Conservation (phyloP, 176 grass and related monocot species). For the Metroxylon sagu region DNA sequence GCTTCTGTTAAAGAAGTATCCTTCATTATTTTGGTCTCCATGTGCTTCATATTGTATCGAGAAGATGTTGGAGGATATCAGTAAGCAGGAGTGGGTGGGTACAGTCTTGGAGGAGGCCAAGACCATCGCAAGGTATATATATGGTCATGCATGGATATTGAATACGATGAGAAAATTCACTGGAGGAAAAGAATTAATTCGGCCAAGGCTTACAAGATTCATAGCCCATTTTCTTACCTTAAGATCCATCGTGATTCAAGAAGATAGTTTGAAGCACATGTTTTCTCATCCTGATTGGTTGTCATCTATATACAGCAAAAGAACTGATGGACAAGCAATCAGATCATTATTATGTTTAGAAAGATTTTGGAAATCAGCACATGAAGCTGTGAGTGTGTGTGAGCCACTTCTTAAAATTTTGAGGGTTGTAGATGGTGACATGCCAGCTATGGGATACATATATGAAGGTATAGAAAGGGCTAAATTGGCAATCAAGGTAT, state of each 20-base stretch:
- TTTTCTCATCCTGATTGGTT: constrained; percentile 20
- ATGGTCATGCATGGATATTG: constrained; percentile 11
- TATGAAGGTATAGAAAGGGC: constrained; percentile 19
- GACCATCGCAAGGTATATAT: constrained; percentile 8
- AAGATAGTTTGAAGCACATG: constrained; percentile 17
- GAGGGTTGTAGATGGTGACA: constrained; percentile 23
- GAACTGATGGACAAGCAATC: constrained; percentile 4
- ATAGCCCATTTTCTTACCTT: constrained; percentile 13
- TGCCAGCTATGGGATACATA: constrained; percentile 19
- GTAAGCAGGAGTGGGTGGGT: constrained; percentile 12
- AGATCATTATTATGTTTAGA: constrained; percentile 15
- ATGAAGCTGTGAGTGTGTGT: constrained; percentile 14
- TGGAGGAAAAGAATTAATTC: constrained; percentile 7
- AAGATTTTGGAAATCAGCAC: constrained; percentile 19
- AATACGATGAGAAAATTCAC: constrained; percentile 7
- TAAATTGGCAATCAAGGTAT: constrained; percentile 16
- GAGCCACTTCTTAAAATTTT: constrained; percentile 22
- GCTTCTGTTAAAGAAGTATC: constrained; percentile 21
- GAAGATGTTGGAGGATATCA: constrained; percentile 27
- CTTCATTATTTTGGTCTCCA: constrained; percentile 22
- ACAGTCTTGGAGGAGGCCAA: constrained; percentile 11
- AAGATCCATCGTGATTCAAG: constrained; percentile 12
- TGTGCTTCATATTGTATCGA: constrained; percentile 19
- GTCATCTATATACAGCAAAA: constrained; percentile 7
- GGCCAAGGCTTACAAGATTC: constrained; percentile 8